Base-by-base conservation (phyloP, 1,284 basidiomycete species). In the Kwoniella shivajii region DNA sequence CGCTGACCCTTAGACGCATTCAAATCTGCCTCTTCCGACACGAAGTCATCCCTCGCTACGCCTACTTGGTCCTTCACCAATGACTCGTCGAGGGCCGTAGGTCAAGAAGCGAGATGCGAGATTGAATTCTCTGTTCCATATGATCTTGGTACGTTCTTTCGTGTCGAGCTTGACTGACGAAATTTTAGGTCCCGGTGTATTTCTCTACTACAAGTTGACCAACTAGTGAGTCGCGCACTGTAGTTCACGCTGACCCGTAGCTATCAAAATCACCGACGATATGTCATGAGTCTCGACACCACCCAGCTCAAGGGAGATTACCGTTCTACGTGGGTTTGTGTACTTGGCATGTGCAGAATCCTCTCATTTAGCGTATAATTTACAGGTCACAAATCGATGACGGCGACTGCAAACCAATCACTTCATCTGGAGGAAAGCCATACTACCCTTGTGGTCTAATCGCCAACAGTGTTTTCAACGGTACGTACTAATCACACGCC, bases 391-490 rank as follows among this genome's bases (percentile, higher is more conserved):
- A 82, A 47, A 80, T 96, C 47, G 79, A 88, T 59, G 79, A 82
- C 45, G 86, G 90, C 20, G 87, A 94, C 68, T 99, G 94, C 83
- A 92, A 93, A 77, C 96, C 96, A 1, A 82, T 97, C 41, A 90
- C 83, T 2, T 67, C 81, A 11, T 75, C 79, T 3, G 78, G 80
- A 22, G 77, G 72, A 60, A 85, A 84, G 71, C 80, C 84, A 6
- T 84, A 92, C 71, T 99, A 94, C 74, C 96, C 96, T 0, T 99
- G 96, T 68, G 96, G 96, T 33, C 81, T 99, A 61, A 96, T 99
- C 64, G 96, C 96, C 46, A 99, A 99, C 79, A 95, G 92, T n/a
- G 57, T 93, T 7, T 99, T 98, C 82, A 99, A 99, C 72, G 94
- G 90, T 90, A 53, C 36, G 84, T 71, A 20, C 1, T 3, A 14